A percentile compares a stretch with the other conserved stretches of the same genome.
Conservation (phyloP, 768 basidiomycete species). For the Cyathus striatus region DNA sequence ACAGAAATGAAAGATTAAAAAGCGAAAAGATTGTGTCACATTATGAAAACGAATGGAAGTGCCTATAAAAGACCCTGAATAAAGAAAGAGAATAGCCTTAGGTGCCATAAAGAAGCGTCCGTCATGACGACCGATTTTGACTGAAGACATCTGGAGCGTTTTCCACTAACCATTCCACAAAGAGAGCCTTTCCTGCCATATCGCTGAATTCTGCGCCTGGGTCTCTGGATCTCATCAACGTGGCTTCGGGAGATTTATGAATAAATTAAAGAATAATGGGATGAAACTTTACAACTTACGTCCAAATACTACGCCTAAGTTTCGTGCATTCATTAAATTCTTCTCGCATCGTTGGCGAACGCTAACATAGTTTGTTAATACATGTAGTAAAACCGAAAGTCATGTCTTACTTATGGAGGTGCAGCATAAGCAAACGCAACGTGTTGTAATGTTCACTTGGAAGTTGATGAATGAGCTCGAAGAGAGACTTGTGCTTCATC, state of each 20-base stretch:
- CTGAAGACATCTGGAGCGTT: constrained; percentile 63
- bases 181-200: constrained; percentile 94
- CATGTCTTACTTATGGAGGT: constrained; percentile 72
- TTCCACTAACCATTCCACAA: constrained; percentile 93
- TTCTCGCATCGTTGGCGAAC: constrained; percentile 61
- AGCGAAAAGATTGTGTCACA: not conserved
- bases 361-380: constrained; percentile 26
- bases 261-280: constrained; percentile 8
- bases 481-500: constrained; percentile 54
- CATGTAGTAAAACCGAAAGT: constrained; percentile 1
- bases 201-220: constrained; percentile 89
- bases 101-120: not conserved
- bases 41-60: no score
- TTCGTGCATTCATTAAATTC: constrained; percentile 93
- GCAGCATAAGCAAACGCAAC: constrained; percentile 74
- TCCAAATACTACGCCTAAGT: constrained; percentile 96
- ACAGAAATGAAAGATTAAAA: not conserved
- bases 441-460: constrained; percentile 89
- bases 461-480: constrained; percentile 68
- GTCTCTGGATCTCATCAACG: constrained; percentile 87
- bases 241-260: constrained; percentile 61
- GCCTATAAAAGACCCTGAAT: not conserved
- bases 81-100: not conserved
- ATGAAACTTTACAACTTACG: constrained; percentile 53
- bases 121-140: constrained; percentile 7